Percentiles rank a stretch among this genome's conserved stretches.
phyloP scores from a whole-genome alignment of 805 yeast genomes.

The Pichia cabralensis region DNA sequence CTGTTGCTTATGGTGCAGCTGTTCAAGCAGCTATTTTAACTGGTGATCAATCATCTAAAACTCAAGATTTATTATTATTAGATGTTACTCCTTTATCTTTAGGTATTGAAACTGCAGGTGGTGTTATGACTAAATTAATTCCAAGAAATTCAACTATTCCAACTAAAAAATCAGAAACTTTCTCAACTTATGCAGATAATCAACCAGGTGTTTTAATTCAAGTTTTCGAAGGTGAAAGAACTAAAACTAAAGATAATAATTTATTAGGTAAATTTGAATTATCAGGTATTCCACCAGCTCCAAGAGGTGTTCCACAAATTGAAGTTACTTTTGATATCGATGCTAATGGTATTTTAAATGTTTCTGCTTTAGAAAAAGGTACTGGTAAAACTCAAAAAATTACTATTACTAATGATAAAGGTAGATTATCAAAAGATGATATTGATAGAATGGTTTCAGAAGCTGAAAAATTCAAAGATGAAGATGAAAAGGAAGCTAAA shows the following conservation, averaged over 20 bases:
- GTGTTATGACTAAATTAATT: conserved; percentile 96
- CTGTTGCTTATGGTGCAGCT: conserved; percentile 99
- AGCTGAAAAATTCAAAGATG: conserved; percentile 96
- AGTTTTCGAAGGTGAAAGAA: conserved; percentile 98
- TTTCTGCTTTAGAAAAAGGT: conserved; percentile 94
- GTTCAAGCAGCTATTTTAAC: conserved; percentile 96
- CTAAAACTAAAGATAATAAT: conserved; percentile 92
- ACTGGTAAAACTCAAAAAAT: conserved; percentile 96
- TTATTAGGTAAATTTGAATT: conserved; percentile 94
- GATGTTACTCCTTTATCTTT: conserved; percentile 96
- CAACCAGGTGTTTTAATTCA: conserved; percentile 98
- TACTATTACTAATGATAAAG: conserved; percentile 97
- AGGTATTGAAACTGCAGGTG: conserved; percentile 99
- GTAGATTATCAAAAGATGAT: conserved; percentile 95
- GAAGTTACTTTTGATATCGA: conserved; percentile 96
- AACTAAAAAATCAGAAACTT: conserved; percentile 92
- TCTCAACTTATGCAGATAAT: conserved; percentile 95
- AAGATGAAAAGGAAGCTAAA: conserved; percentile 95
- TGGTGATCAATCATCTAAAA: conserved; percentile 89
- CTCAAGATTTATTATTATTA: conserved; percentile 85
- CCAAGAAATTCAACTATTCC: conserved; percentile 98
- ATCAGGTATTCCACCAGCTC: conserved; percentile 95
- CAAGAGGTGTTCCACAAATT: conserved; percentile 97
- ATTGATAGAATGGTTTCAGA: conserved; percentile 96
- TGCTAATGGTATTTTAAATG: conserved; percentile 96